These are phyloP conservation scores for Yamadazyma paraphyllophila DNA, from an alignment of 805 yeast genomes.

Conservation along the genomic window DNA sequence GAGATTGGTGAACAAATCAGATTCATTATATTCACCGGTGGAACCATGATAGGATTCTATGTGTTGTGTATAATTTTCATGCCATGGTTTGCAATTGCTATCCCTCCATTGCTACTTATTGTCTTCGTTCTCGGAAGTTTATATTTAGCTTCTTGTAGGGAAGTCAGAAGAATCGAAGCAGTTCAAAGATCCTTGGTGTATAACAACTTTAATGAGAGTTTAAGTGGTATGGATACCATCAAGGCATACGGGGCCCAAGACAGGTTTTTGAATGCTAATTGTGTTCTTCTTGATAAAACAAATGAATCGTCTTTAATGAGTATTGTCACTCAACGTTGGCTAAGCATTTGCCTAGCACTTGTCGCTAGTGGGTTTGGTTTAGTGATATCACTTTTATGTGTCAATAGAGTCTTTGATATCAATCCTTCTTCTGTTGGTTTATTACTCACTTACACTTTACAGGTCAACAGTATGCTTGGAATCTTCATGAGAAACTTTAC, in stretches of 20 bases:
- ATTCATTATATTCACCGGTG: conserved; percentile 51
- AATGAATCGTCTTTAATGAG: conserved; percentile 34
- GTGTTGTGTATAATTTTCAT: conserved; percentile 32
- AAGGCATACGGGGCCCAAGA: conserved; percentile 27
- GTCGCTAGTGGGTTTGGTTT: conserved; percentile 27
- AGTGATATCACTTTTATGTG: conserved; percentile 31
- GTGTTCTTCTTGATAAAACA: conserved; percentile 24
- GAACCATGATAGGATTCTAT: conserved; percentile 56
- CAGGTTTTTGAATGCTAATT: conserved; percentile 25
- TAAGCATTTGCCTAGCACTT: conserved; percentile 28
- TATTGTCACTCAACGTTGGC: conserved; percentile 36
- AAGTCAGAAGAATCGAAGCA: conserved; percentile 36
- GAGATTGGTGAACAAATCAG: conserved; percentile 70
- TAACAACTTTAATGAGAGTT: conserved; percentile 35
- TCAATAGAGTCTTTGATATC: conserved; percentile 29
- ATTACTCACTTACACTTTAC: conserved; percentile 32
- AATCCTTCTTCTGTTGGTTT: conserved; percentile 35
- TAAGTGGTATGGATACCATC: conserved; percentile 35
- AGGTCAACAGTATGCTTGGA: conserved; percentile 32
- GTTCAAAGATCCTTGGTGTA: conserved; percentile 37
- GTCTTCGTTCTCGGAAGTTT: conserved; percentile 25
- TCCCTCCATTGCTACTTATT: conserved; percentile 26
- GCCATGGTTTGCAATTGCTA: conserved; percentile 39
- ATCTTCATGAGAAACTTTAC: conserved; percentile 32
- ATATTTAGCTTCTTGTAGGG: conserved; percentile 35